phyloP scores from a whole-genome alignment of 495 filamentous ascomycete species.

The Hyaloscypha variabilis region DNA sequence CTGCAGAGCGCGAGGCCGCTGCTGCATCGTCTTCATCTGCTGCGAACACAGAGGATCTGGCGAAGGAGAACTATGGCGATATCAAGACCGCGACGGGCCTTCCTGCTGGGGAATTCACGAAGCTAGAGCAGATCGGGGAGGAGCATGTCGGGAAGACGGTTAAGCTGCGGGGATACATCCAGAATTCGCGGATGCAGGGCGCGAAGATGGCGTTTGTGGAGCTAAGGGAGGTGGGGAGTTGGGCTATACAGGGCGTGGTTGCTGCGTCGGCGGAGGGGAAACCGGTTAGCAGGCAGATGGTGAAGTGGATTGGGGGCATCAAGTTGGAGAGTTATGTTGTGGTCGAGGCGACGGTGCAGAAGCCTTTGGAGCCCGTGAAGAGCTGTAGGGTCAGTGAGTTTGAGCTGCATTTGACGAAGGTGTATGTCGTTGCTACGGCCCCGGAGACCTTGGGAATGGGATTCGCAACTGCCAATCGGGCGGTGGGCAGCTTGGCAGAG shows the following conservation, averaged over 20 bases:
- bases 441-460: slow-evolving; percentile 70
- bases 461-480: slow-evolving; percentile 66
- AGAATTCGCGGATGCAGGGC: slow-evolving; percentile 85
- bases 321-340: slow-evolving; percentile 82
- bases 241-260: slow-evolving; percentile 75
- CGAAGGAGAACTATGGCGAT: slow-evolving; percentile 71
- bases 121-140: slow-evolving; percentile 56
- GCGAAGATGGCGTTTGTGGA: slow-evolving; percentile 93
- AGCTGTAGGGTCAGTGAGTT: slow-evolving; percentile 72
- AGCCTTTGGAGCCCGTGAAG: slow-evolving; percentile 80
- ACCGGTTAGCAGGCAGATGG: slow-evolving; percentile 78
- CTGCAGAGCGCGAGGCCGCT: slow-evolving; percentile 49
- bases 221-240: slow-evolving; percentile 75
- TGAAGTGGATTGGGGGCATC: slow-evolving; percentile 81
- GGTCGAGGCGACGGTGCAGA: slow-evolving; percentile 79
- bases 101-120: slow-evolving; percentile 37
- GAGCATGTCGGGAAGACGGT: slow-evolving; percentile 73
- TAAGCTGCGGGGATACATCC: slow-evolving; percentile 79
- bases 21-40: slow-evolving; percentile 39
- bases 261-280: slow-evolving; percentile 55
- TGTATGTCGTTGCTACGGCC: slow-evolving; percentile 65
- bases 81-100: slow-evolving; percentile 30
- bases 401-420: slow-evolving; percentile 86
- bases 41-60: slow-evolving; percentile 64
- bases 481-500: slow-evolving; percentile 66